Evolutionary conservation across 2,329 filamentous ascomycete species (phyloP), one percentile per base, ranked within the genome.

Genomic region (Alternaria viburni): DNA sequence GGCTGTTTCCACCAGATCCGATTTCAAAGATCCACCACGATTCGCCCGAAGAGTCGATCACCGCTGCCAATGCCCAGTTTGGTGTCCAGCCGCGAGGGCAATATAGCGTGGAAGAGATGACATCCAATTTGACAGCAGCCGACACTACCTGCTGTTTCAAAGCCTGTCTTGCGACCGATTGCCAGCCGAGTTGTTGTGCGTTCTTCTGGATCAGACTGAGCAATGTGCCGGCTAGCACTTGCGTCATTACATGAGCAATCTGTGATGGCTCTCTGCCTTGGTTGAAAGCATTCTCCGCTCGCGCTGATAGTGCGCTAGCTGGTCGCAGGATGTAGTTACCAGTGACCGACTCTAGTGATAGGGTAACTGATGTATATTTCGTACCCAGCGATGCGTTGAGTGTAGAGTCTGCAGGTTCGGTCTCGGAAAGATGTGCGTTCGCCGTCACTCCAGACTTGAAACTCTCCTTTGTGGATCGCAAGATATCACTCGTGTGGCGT

Each of bases 271-370:
- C 86, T 63, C 82, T 85, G 17, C 82, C 79, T 28, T 83, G 81
- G 64, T 93, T 94, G 58, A 96, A 83, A 32, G 86, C 86, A 30
- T 81, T 82, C 74, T 97, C 92, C 17, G 85, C 84, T 19, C 87
- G 69, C 8, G 74, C 68, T 6, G 81, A 77, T 6, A 76, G 65
- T n/a, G 71, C 62, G 9, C 74, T 81, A 12, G 77, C 71, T 36
- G 93, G 91, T 61, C 88, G 87, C 41, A 97, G 80, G 10, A 89
- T 87, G 65, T 93, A 90, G 11, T 85, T 81, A n/a, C 96, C 96
- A 0, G 91, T 93, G 25, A 92, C 88, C 0, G 91, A 89, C 69
- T 97, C 93, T 50, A 97, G 85, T 17, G 87, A 85, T 26, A 97
- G 79, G 6, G 83, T 86, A 32, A 91, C 67, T 2, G 73, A 81